These are phyloP conservation scores for Metarhizium robertsii DNA, from an alignment of 2,329 filamentous ascomycete species.

Conservation along the genomic window DNA sequence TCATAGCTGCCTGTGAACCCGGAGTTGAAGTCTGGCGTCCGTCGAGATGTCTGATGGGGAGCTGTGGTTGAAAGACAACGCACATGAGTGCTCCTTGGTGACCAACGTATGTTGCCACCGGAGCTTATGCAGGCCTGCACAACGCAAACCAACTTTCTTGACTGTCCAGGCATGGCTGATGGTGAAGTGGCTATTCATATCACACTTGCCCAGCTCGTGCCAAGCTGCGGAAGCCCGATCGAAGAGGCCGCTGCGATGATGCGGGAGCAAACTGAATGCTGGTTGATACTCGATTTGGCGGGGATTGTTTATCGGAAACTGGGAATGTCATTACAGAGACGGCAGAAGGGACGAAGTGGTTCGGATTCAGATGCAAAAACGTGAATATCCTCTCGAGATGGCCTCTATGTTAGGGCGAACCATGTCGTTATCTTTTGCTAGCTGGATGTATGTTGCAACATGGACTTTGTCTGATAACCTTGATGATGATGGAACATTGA, in stretches of 20 bases:
- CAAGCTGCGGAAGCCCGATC: not conserved
- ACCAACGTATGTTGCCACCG: not conserved
- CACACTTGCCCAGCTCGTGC: not conserved
- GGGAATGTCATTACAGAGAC: not conserved
- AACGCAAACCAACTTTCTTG: not conserved
- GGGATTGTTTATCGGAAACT: not conserved
- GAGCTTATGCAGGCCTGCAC: not conserved
- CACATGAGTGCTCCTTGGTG: not conserved
- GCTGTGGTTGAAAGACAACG: conserved; percentile 1
- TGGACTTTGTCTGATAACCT: not conserved
- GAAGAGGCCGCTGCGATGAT: not conserved
- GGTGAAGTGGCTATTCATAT: not conserved
- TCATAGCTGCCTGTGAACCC: conserved; percentile 53
- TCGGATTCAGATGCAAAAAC: not conserved
- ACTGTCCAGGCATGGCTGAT: conserved; percentile 2
- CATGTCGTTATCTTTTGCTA: not conserved
- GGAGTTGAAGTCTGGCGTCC: conserved; percentile 42
- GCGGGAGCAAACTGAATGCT: not conserved
- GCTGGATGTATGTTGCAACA: not conserved
- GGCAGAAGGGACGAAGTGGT: not conserved
- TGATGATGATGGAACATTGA: not conserved
- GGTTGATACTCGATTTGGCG: not conserved
- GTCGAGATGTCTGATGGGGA: conserved; percentile 20
- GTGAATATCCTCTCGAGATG: not conserved
- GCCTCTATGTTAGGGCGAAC: not conserved